phyloP scores from a whole-genome alignment of 306 rosid genomes.

The Mimosa bimucronata region DNA sequence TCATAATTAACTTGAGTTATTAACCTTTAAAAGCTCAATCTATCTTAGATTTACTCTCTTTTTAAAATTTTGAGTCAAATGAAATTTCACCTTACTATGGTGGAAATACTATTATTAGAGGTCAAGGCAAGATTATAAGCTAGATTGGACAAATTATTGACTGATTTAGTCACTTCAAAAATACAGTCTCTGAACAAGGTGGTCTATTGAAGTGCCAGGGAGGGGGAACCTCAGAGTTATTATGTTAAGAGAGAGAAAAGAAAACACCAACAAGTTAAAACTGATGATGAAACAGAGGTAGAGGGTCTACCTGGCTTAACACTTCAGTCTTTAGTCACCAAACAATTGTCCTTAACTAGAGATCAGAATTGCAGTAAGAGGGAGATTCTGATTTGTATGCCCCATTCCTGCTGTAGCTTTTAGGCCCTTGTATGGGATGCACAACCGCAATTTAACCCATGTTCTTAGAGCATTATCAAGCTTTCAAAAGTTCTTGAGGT shows the following conservation, averaged over 20 bases:
- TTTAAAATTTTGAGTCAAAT: neutral
- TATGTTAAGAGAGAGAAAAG: neutral
- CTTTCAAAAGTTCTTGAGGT: neutral
- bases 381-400: conserved; percentile 5
- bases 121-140: neutral
- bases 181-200: neutral
- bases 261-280: neutral
- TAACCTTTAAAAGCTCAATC: neutral
- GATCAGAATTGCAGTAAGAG: neutral
- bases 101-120: neutral
- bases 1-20: too few species aligned
- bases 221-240: neutral
- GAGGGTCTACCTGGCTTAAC: neutral
- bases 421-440: neutral
- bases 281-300: neutral
- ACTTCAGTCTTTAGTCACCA: neutral
- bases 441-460: neutral
- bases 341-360: neutral
- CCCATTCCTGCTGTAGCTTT: neutral
- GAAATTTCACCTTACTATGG: neutral
- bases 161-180: conserved; percentile 4
- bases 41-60: neutral
- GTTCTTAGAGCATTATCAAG: neutral
- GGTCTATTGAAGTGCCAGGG: neutral
- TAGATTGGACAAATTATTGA: neutral